Evolutionary conservation across 1,139 yeast species (phyloP), one percentile per base, ranked within the genome.

Genomic region (Yamadazyma pseudoaaseri): DNA sequence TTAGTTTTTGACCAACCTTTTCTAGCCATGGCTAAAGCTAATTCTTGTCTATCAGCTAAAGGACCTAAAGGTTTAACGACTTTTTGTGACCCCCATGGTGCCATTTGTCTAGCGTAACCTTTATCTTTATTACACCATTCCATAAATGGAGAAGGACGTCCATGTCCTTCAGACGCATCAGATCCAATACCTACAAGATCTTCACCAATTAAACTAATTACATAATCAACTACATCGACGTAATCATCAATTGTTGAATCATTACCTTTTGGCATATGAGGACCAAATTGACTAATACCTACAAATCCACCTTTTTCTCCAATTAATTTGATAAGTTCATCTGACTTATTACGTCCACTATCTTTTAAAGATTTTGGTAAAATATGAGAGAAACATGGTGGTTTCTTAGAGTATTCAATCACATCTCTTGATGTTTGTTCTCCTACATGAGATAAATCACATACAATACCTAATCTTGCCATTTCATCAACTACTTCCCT

Each of bases 381-480:
- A 20, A 42, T 34, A 26, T 73, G 79, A 2, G 77, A 70, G 44
- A 69, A 73, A 8, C 74, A 60, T 1, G 74, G 75, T 1, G 79
- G 80, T 1, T 76, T 62, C 32, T 60, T 50, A 5, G 76, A 52
- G 5, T 61, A 50, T 10, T 55, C 56, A 23, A 74, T 47, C 2
- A 60, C 64, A 42, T 73, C 77, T 6, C 55, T 35, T 74, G 72
- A 71, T 1, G 79, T 73, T 41, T 72, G 57, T 33, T 67, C 54
- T 6, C 76, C 67, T 11, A 71, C 77, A 48, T 74, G 80, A 23
- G 73, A 62, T 21, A 74, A 49, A 45, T 74, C 80, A 21, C 73
- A 75, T 51, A 73, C 62, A 68, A 73, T 69, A 3, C 78, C 79
- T n/a, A 73, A 40, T 35, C 78, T 55, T 43, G 73, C 72, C 76